Evolutionary conservation across 768 basidiomycete species (phyloP).

Genomic region (Mycena crocata): DNA sequence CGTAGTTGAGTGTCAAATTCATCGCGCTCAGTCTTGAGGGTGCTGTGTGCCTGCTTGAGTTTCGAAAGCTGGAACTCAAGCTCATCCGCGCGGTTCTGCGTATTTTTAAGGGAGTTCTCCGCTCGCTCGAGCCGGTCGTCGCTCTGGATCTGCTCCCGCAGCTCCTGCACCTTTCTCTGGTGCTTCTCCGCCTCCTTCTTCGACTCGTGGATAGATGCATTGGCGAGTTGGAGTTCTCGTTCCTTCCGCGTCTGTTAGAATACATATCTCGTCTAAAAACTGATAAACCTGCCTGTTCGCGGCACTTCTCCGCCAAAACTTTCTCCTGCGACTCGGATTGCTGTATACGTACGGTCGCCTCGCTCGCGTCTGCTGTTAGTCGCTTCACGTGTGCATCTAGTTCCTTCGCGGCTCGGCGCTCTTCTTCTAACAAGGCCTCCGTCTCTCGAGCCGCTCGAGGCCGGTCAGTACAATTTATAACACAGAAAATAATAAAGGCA

Average conservation of each 20-base stretch:
- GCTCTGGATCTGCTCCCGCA: constrained; percentile 85
- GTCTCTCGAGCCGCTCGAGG: constrained; percentile 57
- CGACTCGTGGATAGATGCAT: constrained; percentile 62
- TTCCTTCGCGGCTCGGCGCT: constrained; percentile 52
- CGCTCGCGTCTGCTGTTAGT: constrained; percentile 54
- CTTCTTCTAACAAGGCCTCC: constrained; percentile 54
- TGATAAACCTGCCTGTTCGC: constrained; percentile 61
- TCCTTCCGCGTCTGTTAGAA: constrained; percentile 60
- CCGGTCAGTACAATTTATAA: constrained; percentile 8
- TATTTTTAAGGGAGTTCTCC: constrained; percentile 79
- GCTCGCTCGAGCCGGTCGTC: constrained; percentile 85
- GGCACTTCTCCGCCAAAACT: constrained; percentile 61
- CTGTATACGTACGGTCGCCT: constrained; percentile 51
- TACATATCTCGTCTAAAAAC: not conserved
- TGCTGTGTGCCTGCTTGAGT: constrained; percentile 74
- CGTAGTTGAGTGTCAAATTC: constrained; percentile 60
- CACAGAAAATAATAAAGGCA: constrained; percentile 32
- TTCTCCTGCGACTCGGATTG: constrained; percentile 64
- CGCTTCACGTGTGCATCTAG: constrained; percentile 57
- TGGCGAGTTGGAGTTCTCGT: constrained; percentile 77
- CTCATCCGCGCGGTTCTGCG: constrained; percentile 85
- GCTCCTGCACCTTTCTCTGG: constrained; percentile 70
- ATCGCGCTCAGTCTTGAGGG: constrained; percentile 73
- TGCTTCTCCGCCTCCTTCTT: constrained; percentile 65
- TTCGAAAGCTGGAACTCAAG: constrained; percentile 86